Evolutionary conservation across 2,329 filamentous ascomycete genomes (phyloP), one percentile per base, ranked within the genome.

Genomic region (Colletotrichum lupini): DNA sequence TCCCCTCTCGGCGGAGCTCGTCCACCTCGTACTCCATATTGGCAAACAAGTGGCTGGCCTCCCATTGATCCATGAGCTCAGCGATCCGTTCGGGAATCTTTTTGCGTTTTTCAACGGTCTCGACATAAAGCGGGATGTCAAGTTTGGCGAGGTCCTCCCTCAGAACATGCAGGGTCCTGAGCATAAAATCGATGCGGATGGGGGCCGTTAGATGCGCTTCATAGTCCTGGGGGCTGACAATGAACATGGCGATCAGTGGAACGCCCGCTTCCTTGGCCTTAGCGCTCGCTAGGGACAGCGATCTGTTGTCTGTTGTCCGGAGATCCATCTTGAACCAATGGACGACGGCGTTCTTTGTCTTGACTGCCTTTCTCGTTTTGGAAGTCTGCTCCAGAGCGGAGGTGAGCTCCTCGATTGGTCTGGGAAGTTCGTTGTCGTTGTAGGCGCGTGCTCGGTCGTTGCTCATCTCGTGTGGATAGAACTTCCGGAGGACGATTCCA

Each of bases 1-100:
- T 86, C 1, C 91, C 90, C 77, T 98, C 95, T 6, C 95, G 87
- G 56, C 95, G 87, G 71, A 98, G 83, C 83, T 98, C 95, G 79
- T 98, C 95, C 0, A 97, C 94, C 81, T 98, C 95, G 78, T 97
- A 98, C 80, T 98, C 95, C 70, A 95, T 90, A 79, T 97, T 98
- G 60, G 93, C 91, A 78, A 91, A 97, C 2, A 98, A 76, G 77
- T 97, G 93, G 61, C 87, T 92, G 1, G 90, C 92, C 0, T 89
- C 90, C 95, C 94, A 98, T 74, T 90, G 84, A 35, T 90, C 84
- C 80, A 93, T 89, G 53, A 95, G 83, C 64, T 92, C 88, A 2
- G 93, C 77, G 11, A 98, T 85, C 4, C 91, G 86, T 1, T 80
- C 81, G 0, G 92, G 89, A 0, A 97, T 86, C 1, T 86, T 82